These are phyloP conservation scores for Ziziphus jujuba DNA, from an alignment of 306 rosid species.

Conservation along the genomic window DNA sequence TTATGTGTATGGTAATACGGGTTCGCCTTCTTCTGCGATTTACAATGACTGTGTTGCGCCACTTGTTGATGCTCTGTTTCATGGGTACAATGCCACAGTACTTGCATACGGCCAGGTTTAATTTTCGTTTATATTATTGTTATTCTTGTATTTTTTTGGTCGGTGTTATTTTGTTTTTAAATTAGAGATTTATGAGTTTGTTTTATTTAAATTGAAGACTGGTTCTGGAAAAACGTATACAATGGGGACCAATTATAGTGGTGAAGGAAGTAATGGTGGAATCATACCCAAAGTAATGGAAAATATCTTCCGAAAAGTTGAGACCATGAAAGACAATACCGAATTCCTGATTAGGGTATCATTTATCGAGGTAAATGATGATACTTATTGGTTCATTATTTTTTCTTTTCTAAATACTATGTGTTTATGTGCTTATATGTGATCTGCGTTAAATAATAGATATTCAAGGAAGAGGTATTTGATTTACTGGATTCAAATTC, in stretches of 20 bases:
- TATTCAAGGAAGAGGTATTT: slow-evolving; percentile 90
- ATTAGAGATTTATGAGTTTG: neutral
- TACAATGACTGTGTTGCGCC: slow-evolving; percentile 90
- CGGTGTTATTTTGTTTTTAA: neutral
- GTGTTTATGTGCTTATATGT: slow-evolving; percentile 4
- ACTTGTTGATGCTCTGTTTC: slow-evolving; percentile 75
- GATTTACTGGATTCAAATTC: slow-evolving; percentile 75
- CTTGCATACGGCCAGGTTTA: slow-evolving; percentile 96
- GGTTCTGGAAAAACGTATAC: slow-evolving; percentile 87
- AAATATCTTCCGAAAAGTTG: slow-evolving; percentile 51
- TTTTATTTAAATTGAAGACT: slow-evolving; percentile 49
- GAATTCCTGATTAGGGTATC: slow-evolving; percentile 82
- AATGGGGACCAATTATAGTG: slow-evolving; percentile 66
- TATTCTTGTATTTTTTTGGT: neutral
- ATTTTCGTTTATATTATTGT: neutral
- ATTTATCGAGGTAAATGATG: slow-evolving; percentile 74
- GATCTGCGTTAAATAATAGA: slow-evolving; percentile 39
- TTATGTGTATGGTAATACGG: slow-evolving; percentile 61
- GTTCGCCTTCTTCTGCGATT: slow-evolving; percentile 44
- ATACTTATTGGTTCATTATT: neutral
- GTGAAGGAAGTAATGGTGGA: slow-evolving; percentile 64
- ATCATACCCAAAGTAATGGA: slow-evolving; percentile 79
- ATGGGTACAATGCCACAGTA: slow-evolving; percentile 93
- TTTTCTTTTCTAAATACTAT: neutral
- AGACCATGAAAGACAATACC: slow-evolving; percentile 36